A percentile compares a stretch with the other conserved stretches of the same genome.
Conservation (phyloP, 768 basidiomycete genomes). For the Rhizopogon salebrosus region DNA sequence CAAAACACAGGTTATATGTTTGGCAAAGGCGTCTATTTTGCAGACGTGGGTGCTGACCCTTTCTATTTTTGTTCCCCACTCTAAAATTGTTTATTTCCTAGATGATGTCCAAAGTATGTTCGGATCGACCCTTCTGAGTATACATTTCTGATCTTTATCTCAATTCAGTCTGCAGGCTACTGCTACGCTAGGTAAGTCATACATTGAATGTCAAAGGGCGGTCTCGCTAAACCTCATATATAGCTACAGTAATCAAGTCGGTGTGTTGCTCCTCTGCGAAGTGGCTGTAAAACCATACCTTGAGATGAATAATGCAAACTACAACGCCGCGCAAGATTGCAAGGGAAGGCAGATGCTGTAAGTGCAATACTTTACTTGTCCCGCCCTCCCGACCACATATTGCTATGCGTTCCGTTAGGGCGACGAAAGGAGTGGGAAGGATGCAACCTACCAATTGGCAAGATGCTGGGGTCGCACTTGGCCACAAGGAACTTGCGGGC, state of each 20-base stretch:
- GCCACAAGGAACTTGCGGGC: constrained; percentile 44
- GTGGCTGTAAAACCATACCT: constrained; percentile 53
- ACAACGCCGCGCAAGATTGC: constrained; percentile 45
- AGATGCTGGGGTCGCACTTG: constrained; percentile 48
- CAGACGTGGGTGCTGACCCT: constrained; percentile 38
- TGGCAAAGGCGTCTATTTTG: constrained; percentile 63
- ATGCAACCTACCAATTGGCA: constrained; percentile 53
- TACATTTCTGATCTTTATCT: background rate
- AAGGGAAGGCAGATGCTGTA: constrained; percentile 35
- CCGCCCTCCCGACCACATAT: background rate
- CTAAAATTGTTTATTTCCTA: constrained; percentile 12
- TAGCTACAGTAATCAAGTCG: constrained; percentile 46
- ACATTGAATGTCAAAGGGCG: background rate
- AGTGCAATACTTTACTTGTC: constrained; percentile 10
- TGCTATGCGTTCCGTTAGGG: constrained; percentile 23
- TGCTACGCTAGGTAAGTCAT: constrained; percentile 42
- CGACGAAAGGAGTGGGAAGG: constrained; percentile 51
- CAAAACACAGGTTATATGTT: constrained; percentile 46
- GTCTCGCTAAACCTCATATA: constrained; percentile 4
- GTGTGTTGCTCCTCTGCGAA: constrained; percentile 57
- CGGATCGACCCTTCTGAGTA: background rate
- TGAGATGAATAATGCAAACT: constrained; percentile 41
- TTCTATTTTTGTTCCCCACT: background rate
- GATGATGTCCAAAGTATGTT: constrained; percentile 59
- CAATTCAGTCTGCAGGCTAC: constrained; percentile 47